Evolutionary conservation across 2,329 filamentous ascomycete genomes (phyloP).

Genomic region (Malbranchea zuffiana): DNA sequence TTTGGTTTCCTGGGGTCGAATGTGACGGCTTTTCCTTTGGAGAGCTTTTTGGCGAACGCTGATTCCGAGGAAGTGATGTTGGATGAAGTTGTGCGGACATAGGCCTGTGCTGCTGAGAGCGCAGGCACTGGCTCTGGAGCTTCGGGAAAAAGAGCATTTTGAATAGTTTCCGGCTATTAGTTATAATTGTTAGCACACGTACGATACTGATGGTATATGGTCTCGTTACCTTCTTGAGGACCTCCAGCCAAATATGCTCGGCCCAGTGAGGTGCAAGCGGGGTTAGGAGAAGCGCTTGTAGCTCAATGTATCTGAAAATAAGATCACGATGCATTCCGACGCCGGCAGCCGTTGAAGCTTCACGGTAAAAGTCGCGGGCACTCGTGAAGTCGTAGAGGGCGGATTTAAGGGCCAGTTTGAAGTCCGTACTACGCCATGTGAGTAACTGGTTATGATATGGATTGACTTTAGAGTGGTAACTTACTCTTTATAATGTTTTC

Average conservation of each 20-base stretch:
- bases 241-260: slow-evolving; percentile 87
- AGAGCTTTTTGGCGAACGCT: slow-evolving; percentile 64
- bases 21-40: slow-evolving; percentile 74
- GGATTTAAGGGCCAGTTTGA: slow-evolving; percentile 76
- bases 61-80: slow-evolving; percentile 82
- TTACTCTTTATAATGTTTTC: slow-evolving; percentile 62
- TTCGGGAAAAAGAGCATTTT: slow-evolving; percentile 64
- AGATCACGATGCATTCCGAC: slow-evolving; percentile 80
- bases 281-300: slow-evolving; percentile 71
- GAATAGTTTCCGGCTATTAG: slow-evolving; percentile 54
- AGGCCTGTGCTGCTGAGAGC: slow-evolving; percentile 69
- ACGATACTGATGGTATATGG: no score
- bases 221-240: slow-evolving; percentile 57
- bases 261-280: slow-evolving; percentile 88
- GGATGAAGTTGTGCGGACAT: slow-evolving; percentile 62
- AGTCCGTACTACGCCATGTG: slow-evolving; percentile 50
- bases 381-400: slow-evolving; percentile 84
- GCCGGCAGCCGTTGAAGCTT: slow-evolving; percentile 62
- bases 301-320: slow-evolving; percentile 67
- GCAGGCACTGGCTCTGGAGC: slow-evolving; percentile 54
- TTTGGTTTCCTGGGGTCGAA: slow-evolving; percentile 91
- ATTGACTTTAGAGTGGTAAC: slow-evolving; percentile 21
- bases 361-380: slow-evolving; percentile 82
- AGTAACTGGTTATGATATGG: slow-evolving; percentile 2
- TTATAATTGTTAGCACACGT: no score